A percentile compares a stretch with the other conserved stretches of the same genome.
Conservation (phyloP, 176 grass and related monocot genomes). For the Aegilops longissima region DNA sequence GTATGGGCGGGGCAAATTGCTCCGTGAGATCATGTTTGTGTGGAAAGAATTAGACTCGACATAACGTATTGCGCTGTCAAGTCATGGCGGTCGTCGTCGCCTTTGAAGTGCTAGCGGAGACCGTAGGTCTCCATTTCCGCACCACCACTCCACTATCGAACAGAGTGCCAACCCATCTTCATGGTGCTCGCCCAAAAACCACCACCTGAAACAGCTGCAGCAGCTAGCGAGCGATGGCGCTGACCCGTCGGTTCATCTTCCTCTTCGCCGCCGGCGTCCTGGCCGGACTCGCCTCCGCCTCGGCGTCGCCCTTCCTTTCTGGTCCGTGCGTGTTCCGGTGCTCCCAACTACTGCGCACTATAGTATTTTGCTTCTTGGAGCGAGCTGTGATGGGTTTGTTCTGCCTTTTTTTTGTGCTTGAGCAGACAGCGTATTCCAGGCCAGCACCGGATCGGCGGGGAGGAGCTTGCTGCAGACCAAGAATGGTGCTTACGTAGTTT, state of each 20-base stretch:
- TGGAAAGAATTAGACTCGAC: neutral
- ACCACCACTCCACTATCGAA: neutral
- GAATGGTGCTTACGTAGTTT: constrained; percentile 28
- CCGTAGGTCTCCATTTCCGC: neutral
- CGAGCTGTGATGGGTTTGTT: constrained; percentile 15
- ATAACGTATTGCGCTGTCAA: neutral
- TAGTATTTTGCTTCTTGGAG: neutral
- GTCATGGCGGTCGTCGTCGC: neutral
- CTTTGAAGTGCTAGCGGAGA: neutral
- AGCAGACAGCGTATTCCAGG: constrained; percentile 30
- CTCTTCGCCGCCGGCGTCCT: neutral
- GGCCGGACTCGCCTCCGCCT: constrained; percentile 5
- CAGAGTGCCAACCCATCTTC: neutral
- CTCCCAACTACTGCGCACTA: neutral
- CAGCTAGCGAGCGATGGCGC: neutral
- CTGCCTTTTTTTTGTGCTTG: neutral
- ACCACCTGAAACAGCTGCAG: neutral
- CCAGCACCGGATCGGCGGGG: constrained; percentile 38
- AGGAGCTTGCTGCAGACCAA: constrained; percentile 59
- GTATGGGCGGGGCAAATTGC: too few species aligned
- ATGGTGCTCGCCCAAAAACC: neutral
- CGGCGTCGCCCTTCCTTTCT: constrained; percentile 25
- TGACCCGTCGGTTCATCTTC: neutral
- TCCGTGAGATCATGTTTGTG: too few species aligned
- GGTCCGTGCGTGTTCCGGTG: constrained; percentile 1